Evolutionary conservation across 2,329 filamentous ascomycete species (phyloP), one percentile per base, ranked within the genome.

Genomic region (Bipolaris sorokiniana): DNA sequence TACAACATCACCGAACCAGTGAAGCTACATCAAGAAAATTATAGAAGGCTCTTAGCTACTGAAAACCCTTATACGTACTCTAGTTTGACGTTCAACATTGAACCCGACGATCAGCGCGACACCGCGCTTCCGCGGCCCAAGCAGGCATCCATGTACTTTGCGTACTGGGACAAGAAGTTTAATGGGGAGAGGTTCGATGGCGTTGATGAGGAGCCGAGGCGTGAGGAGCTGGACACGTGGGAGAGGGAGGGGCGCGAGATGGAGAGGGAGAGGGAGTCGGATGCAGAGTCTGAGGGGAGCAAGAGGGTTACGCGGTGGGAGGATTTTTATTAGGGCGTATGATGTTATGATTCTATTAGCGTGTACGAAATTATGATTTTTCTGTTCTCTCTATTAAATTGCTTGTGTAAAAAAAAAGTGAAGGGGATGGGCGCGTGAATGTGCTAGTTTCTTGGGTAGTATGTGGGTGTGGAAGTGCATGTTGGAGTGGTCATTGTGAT

Each of bases 91-190:
- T 31, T 13, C 5, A 11, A 11, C 3, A 7, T 2, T 7, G 16
- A 37, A 5, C n/a, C 15, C 7, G n/a, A 18, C 37, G 37, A 40
- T 9, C 3, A 22, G n/a, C 38, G 38, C 9, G 13, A 45, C 3
- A 15, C 42, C 2, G 23, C 26, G 23, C 38, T 60, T 23, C 62
- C 62, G 10, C 15, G 10, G 18, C 62, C 62, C 7, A 34, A 38
- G n/a, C 42, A 38, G 2, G 28, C 26, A 22, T 61, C 54, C 1
- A 59, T 65, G 41, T 65, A 65, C 23, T 41, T 31, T 15, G 44
- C 58, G 1, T 65, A 55, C 26, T 45, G 52, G 6, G 38, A 58
- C 22, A 16, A 5, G 1, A 26, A 7, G 15, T 54, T 53, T 10
- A 48, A 57, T 10, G 47, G 34, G 1, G 40, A 11, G n/a, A n/a